phyloP scores from a whole-genome alignment of 2,329 filamentous ascomycete species.

The Emergomyces orientalis region DNA sequence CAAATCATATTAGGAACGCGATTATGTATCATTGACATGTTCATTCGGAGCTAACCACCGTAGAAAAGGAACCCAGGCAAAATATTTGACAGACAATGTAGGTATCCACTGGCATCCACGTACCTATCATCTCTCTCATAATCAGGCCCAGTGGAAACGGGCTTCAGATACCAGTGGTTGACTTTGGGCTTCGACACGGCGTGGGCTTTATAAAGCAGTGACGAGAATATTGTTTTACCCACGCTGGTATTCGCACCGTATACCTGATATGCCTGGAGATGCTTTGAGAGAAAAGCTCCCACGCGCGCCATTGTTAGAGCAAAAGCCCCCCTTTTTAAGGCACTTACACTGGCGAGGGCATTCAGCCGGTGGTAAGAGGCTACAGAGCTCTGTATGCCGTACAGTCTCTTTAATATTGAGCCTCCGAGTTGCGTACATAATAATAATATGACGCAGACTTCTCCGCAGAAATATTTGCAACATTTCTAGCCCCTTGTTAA shows the following conservation, averaged over 20 bases:
- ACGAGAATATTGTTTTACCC: conserved; percentile 74
- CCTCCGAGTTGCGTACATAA: background rate
- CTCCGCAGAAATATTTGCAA: background rate
- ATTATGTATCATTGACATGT: background rate
- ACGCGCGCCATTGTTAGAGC: conserved; percentile 23
- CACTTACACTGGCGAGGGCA: background rate
- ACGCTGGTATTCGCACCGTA: conserved; percentile 80
- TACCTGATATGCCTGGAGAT: conserved; percentile 60
- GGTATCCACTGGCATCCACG: conserved; percentile 5
- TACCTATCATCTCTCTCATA: conserved; percentile 64
- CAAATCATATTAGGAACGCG: background rate
- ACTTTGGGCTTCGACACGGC: conserved; percentile 35
- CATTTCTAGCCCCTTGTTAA: background rate
- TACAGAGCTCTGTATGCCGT: background rate
- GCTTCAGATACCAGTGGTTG: conserved; percentile 59
- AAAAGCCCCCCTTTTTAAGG: background rate
- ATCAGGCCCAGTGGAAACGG: conserved; percentile 65
- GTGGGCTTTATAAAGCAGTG: conserved; percentile 58
- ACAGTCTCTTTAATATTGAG: background rate
- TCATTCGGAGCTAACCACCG: background rate
- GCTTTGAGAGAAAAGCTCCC: conserved; percentile 57
- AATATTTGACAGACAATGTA: background rate
- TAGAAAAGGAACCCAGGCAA: conserved; percentile 2
- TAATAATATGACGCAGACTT: too few relatives aligned
- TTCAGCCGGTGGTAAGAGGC: background rate